phyloP scores from a whole-genome alignment of 352 stramenopile genomes.

The Globisporangium irregulare region DNA sequence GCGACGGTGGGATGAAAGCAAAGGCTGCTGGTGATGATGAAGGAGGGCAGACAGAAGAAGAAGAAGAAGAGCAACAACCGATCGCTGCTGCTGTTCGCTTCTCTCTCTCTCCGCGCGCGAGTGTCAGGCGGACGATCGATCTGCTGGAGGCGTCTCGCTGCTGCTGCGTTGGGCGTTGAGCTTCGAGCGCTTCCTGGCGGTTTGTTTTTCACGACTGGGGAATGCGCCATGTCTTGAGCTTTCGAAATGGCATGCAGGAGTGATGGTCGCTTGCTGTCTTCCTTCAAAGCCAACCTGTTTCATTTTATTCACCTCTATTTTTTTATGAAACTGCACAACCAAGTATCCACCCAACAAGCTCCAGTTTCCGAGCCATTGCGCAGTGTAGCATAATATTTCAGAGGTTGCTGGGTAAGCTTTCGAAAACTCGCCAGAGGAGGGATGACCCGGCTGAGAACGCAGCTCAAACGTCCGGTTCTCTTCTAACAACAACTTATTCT shows the following conservation, averaged over 20 bases:
- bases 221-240: constrained; percentile 4
- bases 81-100: constrained; percentile 16
- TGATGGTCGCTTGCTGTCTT: constrained; percentile 9
- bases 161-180: not conserved
- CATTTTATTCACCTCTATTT: not conserved
- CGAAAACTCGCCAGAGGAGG: constrained; percentile 6
- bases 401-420: not conserved
- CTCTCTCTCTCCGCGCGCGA: constrained; percentile 2
- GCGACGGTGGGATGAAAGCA: not conserved
- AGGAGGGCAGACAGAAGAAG: not conserved
- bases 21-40: not conserved
- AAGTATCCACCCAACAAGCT: constrained; percentile 13
- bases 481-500: not conserved
- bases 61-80: constrained; percentile 17
- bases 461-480: not conserved
- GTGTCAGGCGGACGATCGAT: not conserved
- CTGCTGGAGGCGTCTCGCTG: not conserved
- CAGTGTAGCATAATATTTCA: not conserved
- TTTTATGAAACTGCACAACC: not conserved
- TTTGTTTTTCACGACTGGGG: constrained; percentile 10
- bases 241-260: constrained; percentile 2
- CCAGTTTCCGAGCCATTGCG: not conserved
- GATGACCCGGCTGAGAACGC: not conserved
- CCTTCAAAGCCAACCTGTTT: not conserved
- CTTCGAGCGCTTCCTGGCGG: constrained; percentile 6